phyloP scores from a whole-genome alignment of 2,329 filamentous ascomycete genomes.

The Cladophialophora yegresii region DNA sequence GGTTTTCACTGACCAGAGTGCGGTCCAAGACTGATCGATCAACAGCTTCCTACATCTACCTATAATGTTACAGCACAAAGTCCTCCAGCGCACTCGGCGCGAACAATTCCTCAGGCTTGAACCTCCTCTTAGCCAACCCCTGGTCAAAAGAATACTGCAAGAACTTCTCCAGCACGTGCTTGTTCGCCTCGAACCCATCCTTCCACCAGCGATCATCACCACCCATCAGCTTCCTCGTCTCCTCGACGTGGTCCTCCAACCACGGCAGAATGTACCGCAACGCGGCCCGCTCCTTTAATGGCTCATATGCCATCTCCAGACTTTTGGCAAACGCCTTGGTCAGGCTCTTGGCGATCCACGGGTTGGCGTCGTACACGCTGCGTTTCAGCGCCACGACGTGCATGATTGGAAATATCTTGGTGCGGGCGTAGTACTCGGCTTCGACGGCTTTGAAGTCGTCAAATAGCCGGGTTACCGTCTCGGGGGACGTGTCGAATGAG shows the following conservation, averaged over 20 bases:
- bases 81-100: constrained; percentile 15
- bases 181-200: constrained; percentile 34
- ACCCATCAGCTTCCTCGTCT: constrained; percentile 24
- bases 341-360: constrained; percentile 34
- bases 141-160: constrained; percentile 29
- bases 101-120: constrained; percentile 26
- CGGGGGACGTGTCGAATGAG: constrained; percentile 24
- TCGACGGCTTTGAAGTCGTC: constrained; percentile 34
- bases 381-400: constrained; percentile 33
- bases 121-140: constrained; percentile 28
- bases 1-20: too few relatives aligned
- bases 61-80: constrained; percentile 5
- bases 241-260: constrained; percentile 32
- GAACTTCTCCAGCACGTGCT: constrained; percentile 33
- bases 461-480: constrained; percentile 23
- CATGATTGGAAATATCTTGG: constrained; percentile 36
- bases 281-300: constrained; percentile 25
- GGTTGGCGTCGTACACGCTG: constrained; percentile 32
- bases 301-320: constrained; percentile 33
- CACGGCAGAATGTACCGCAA: constrained; percentile 36
- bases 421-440: constrained; percentile 30
- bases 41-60: neutral
- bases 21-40: neutral
- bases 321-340: constrained; percentile 31
- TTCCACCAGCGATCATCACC: constrained; percentile 27